Conservation (phyloP, 164 flowering plant genomes). For the Berberis vulgaris region DNA sequence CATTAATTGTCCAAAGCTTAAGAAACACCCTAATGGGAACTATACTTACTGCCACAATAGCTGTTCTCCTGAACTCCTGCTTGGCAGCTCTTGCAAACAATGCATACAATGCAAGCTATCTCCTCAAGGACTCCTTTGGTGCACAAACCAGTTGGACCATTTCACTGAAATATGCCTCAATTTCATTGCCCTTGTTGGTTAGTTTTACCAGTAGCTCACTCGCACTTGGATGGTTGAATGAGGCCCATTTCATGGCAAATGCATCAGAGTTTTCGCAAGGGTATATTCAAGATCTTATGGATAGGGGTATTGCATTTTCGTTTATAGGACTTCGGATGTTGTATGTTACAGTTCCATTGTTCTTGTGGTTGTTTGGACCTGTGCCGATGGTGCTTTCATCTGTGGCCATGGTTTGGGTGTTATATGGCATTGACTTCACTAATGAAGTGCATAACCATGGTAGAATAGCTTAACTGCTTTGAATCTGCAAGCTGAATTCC, state of each 20-base stretch:
- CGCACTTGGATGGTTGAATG: constrained; percentile 42
- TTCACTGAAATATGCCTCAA: constrained; percentile 41
- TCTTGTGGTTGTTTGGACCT: constrained; percentile 72
- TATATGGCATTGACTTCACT: constrained; percentile 48
- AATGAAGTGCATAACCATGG: too few relatives aligned
- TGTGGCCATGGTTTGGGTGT: constrained; percentile 38
- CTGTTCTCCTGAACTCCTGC: constrained; percentile 29
- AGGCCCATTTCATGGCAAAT: constrained; percentile 49
- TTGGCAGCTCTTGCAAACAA: constrained; percentile 62
- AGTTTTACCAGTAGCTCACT: constrained; percentile 69
- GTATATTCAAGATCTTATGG: constrained; percentile 23
- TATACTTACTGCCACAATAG: constrained; percentile 39
- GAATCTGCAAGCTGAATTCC: too few relatives aligned
- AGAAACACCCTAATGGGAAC: constrained; percentile 58
- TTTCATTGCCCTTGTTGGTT: constrained; percentile 28
- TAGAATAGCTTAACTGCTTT: too few relatives aligned
- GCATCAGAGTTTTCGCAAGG: constrained; percentile 12
- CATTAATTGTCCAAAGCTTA: constrained; percentile 61
- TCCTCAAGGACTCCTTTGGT: constrained; percentile 30
- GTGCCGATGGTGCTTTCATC: constrained; percentile 41
- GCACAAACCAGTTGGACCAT: constrained; percentile 23
- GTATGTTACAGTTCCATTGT: constrained; percentile 38
- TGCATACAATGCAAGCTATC: constrained; percentile 34
- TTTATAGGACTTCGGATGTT: constrained; percentile 43
- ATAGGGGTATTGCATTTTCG: constrained; percentile 47